Evolutionary conservation across 1,139 yeast species (phyloP).

Genomic region (Geotrichum europaeum): DNA sequence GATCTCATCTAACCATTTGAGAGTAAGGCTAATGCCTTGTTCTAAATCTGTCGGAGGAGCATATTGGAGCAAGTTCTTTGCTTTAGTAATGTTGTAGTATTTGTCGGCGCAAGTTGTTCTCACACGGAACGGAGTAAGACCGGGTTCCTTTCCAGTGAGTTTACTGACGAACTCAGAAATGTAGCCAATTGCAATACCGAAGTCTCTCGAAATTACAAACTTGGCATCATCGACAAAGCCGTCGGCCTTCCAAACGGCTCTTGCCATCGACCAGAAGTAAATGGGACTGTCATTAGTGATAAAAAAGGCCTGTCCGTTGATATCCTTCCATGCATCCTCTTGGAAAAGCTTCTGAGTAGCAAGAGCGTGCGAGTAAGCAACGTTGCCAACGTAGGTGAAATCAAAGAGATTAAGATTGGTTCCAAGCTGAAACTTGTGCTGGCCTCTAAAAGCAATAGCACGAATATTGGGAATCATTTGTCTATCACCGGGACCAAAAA

Average conservation of each 20-base stretch:
- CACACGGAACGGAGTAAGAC: conserved; percentile 94
- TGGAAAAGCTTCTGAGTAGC: conserved; percentile 74
- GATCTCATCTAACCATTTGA: conserved; percentile 81
- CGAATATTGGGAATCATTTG: conserved; percentile 92
- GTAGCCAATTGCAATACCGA: conserved; percentile 78
- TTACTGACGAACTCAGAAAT: conserved; percentile 68
- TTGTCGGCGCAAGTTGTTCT: conserved; percentile 90
- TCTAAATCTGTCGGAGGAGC: conserved; percentile 74
- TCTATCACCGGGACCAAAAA: conserved; percentile 97
- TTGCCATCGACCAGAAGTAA: conserved; percentile 94
- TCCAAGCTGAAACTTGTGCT: conserved; percentile 88
- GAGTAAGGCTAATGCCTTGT: conserved; percentile 72
- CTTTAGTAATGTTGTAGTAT: conserved; percentile 87
- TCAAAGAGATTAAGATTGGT: conserved; percentile 90
- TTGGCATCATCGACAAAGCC: conserved; percentile 70
- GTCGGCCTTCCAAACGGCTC: conserved; percentile 96
- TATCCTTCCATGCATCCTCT: conserved; percentile 35
- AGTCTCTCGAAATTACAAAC: conserved; percentile 61
- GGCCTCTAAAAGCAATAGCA: conserved; percentile 75
- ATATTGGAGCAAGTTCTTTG: conserved; percentile 71
- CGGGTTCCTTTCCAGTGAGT: conserved; percentile 73
- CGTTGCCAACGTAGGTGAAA: conserved; percentile 99
- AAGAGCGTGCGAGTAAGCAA: conserved; percentile 91
- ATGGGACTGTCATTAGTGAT: conserved; percentile 92
- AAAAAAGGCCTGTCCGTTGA: conserved; percentile 85